Base-by-base conservation (phyloP, 768 basidiomycete species). In the Mycena vulgaris region DNA sequence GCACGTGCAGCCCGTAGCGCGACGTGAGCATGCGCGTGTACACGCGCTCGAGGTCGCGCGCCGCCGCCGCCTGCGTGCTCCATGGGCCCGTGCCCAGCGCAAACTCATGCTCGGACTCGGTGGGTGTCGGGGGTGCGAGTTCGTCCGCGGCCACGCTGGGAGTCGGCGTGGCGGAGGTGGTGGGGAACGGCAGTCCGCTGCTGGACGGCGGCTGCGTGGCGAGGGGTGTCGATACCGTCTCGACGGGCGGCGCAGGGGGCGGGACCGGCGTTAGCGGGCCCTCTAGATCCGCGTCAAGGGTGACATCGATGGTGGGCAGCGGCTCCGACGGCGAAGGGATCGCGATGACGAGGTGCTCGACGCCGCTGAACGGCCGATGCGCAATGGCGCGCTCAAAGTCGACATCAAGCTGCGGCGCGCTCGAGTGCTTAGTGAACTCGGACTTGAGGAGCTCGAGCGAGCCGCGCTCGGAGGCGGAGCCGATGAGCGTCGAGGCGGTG, bases 1-100 rank as follows among this genome's bases (percentile, higher is more conserved):
- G 78, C 5, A 80, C 75, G 45, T 81, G 74, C 59, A 88, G 64
- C 11, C 77, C 77, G 56, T 80, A 84, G 68, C 79, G 79, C 68
- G 51, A 58, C 5, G 49, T 66, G 28, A 88, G 76, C 86, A 87
- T 87, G 25, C 80, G 77, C 66, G 78, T 74, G 69, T 84, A 88
- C 37, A 84, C 74, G 21, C 63, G 76, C 75, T 88, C 87, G 23
- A 87, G 52, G 17, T 76, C 71, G 16, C 17, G 47, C 40, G 72
- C 14, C n/a, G 68, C 68, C 11, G 53, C 25, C 25, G 19, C 23
- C 40, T 53, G 27, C 30, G 30, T 66, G 31, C 47, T 58, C 72
- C 72, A 73, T 30, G 68, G 68, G 3, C 71, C 71, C 2, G 63
- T 13, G 21, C 8, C 25, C 28, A 14, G 49, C 33, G 8, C 37